Evolutionary conservation across 1,284 basidiomycete species (phyloP).

Genomic region (Cutaneotrichosporon cyanovorans): DNA sequence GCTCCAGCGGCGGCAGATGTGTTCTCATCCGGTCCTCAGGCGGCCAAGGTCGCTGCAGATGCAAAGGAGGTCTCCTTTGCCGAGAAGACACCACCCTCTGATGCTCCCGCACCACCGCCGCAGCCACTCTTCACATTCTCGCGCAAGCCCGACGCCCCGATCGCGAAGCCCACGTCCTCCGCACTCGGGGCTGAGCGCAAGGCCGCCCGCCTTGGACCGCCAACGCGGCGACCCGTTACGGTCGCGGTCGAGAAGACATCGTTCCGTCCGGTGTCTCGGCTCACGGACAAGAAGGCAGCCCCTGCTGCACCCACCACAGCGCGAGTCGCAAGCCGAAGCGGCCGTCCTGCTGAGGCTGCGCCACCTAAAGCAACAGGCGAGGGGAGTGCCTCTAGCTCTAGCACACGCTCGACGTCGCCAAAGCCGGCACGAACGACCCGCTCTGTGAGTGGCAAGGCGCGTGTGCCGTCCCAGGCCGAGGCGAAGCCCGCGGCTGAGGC

Average conservation of each 20-base stretch:
- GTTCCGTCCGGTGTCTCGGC: slow-evolving; percentile 11
- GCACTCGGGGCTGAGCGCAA: too few relatives aligned
- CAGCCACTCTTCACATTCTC: too few relatives aligned
- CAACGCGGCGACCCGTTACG: background rate
- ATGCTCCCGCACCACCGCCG: too few relatives aligned
- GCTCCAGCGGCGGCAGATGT: too few relatives aligned
- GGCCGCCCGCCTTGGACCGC: background rate
- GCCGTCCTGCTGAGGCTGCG: background rate
- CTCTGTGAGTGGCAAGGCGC: background rate
- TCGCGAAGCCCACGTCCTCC: too few relatives aligned
- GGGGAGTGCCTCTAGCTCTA: background rate
- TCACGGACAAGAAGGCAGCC: slow-evolving; percentile 6
- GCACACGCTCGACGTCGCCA: background rate
- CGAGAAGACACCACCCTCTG: too few relatives aligned
- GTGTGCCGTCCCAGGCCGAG: too few relatives aligned
- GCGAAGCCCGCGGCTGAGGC: too few relatives aligned
- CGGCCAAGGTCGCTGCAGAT: too few relatives aligned
- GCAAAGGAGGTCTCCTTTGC: too few relatives aligned
- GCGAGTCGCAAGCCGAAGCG: slow-evolving; percentile 1
- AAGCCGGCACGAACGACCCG: background rate
- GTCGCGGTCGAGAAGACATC: slow-evolving; percentile 9
- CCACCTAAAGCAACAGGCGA: slow-evolving; percentile 10
- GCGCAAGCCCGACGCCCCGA: too few relatives aligned
- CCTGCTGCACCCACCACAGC: slow-evolving; percentile 15
- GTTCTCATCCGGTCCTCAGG: too few relatives aligned